Base-by-base conservation (phyloP, 1,284 basidiomycete species). In the Rhodotorula glutinis region DNA sequence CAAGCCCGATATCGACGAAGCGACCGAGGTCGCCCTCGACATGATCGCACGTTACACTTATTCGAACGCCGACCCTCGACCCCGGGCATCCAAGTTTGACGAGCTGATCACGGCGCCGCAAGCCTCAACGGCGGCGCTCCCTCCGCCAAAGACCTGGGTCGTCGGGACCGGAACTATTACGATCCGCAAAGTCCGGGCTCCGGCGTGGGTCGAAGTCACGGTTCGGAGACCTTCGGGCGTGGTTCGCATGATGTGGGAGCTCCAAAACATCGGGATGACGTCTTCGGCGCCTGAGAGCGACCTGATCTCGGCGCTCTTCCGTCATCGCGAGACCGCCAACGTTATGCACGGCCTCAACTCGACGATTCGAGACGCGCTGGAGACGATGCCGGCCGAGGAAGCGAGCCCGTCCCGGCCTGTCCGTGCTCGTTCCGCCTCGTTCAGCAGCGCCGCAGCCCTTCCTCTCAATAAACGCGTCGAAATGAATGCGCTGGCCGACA, bases 11-110 rank as follows among this genome's bases (percentile, higher is more conserved):
- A 82, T 96, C 2, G 93, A 98, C 76, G 92, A 92, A 73, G 88
- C 90, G 55, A 92, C 92, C 0, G 92, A 98, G 78, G 94, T 98
- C 29, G 96, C 92, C 78, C 95, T 98, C 76, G 96, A 99, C 79
- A 98, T 95, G 90, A 83, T 99, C 11, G 90, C 92, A 25, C 85
- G 96, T 23, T 97, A 96, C 78, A 90, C 95, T 0, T 97, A 95
- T 76, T 91, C 89, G 29, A 94, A 90, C 74, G 92, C 92, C 19
- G 92, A 97, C 76, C 91, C 95, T 0, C 87, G 91, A 58, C 92
- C 94, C 1, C 86, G 90, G 1, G 84, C 83, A 51, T 93, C 91
- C 2, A 84, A 89, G 69, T 83, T 97, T 66, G 86, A 85, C 73
- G 88, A 92, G 53, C 77, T 83, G 68, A 79, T 85, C 65, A 80